These are phyloP conservation scores for Komagataella mondaviorum DNA, from an alignment of 805 yeast species.

Conservation along the genomic window DNA sequence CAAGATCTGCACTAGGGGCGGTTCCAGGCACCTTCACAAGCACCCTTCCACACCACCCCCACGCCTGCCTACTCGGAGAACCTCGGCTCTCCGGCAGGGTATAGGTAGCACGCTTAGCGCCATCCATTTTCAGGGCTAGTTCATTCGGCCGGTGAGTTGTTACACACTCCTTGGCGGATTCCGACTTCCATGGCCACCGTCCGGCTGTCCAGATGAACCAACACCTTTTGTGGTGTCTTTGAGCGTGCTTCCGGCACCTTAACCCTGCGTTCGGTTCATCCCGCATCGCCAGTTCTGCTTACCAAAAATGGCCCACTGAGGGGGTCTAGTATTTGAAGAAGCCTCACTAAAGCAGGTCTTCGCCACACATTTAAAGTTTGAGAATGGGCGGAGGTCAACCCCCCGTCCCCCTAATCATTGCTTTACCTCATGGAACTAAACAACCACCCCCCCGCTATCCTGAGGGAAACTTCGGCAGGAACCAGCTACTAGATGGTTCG, in stretches of 20 bases:
- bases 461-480: constrained; percentile 27
- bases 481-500: constrained; percentile 30
- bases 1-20: too few species aligned
- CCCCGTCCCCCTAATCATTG: constrained; percentile 3
- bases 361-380: too few species aligned
- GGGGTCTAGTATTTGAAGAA: constrained; percentile 12
- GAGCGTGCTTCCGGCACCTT: constrained; percentile 15
- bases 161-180: too few species aligned
- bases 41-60: too few species aligned
- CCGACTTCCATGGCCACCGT: constrained; percentile 41
- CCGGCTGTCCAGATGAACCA: constrained; percentile 26
- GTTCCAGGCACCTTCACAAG: too few species aligned
- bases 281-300: constrained; percentile 34
- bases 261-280: constrained; percentile 27
- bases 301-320: constrained; percentile 32
- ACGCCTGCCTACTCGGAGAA: too few species aligned
- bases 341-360: too few species aligned
- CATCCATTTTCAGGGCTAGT: too few species aligned
- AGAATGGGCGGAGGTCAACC: too few species aligned
- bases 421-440: constrained; percentile 26
- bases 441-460: constrained; percentile 25
- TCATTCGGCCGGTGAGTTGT: too few species aligned
- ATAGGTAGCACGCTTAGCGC: too few species aligned
- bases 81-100: too few species aligned
- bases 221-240: constrained; percentile 31